These are phyloP conservation scores for Candida sp. DNA, from an alignment of 1,139 yeast genomes.

Conservation along the genomic window DNA sequence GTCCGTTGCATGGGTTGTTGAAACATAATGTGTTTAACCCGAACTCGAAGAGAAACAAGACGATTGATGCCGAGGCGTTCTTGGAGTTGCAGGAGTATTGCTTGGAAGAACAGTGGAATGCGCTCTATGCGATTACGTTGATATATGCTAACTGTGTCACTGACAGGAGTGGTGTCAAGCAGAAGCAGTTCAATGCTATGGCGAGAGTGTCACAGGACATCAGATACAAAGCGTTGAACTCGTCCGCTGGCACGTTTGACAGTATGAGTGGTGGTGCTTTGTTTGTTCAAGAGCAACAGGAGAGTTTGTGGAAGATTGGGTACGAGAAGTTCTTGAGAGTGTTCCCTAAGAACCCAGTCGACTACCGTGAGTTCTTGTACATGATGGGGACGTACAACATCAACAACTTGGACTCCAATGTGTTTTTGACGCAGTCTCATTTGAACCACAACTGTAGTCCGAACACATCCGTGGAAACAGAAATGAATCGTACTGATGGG, in stretches of 20 bases:
- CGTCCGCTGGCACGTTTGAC: slow-evolving; percentile 63
- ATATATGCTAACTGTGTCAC: slow-evolving; percentile 53
- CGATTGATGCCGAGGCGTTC: slow-evolving; percentile 55
- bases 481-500: slow-evolving; percentile 52
- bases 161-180: slow-evolving; percentile 47
- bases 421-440: slow-evolving; percentile 69
- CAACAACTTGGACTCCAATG: slow-evolving; percentile 69
- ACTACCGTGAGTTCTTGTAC: slow-evolving; percentile 59
- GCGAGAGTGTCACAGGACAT: slow-evolving; percentile 73
- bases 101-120: slow-evolving; percentile 68
- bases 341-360: slow-evolving; percentile 48
- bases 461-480: slow-evolving; percentile 58
- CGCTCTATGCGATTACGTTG: slow-evolving; percentile 67
- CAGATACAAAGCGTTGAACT: slow-evolving; percentile 63
- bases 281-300: slow-evolving; percentile 60
- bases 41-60: slow-evolving; percentile 24
- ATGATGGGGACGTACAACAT: slow-evolving; percentile 77
- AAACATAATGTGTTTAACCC: slow-evolving; percentile 53
- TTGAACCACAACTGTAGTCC: slow-evolving; percentile 82
- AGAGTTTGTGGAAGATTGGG: slow-evolving; percentile 64
- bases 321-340: slow-evolving; percentile 51
- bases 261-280: slow-evolving; percentile 52
- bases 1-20: slow-evolving; percentile 56
- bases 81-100: slow-evolving; percentile 63
- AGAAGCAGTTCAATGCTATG: slow-evolving; percentile 58